These are phyloP conservation scores for Starmerella vitae DNA, from an alignment of 805 yeast genomes.

Conservation along the genomic window DNA sequence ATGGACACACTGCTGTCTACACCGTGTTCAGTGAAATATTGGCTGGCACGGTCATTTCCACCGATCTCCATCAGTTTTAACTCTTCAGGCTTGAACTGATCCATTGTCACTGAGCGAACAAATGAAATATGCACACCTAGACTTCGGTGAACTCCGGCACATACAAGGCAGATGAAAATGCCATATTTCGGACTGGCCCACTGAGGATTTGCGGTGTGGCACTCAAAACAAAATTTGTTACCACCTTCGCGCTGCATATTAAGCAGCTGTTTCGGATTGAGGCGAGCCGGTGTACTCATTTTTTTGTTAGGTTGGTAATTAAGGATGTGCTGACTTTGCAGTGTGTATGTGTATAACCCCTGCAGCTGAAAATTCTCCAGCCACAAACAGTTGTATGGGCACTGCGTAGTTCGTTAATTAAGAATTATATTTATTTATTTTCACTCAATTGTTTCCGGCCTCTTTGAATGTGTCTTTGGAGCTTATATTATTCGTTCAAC, in stretches of 20 bases:
- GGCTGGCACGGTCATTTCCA: constrained; percentile 66
- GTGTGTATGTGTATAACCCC: too few relatives aligned
- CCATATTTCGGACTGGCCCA: constrained; percentile 99
- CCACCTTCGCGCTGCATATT: constrained; percentile 69
- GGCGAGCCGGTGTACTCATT: constrained; percentile 11
- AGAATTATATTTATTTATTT: too few relatives aligned
- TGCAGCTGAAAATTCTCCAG: too few relatives aligned
- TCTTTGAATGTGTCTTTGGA: too few relatives aligned
- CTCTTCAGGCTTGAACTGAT: constrained; percentile 92
- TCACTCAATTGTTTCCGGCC: too few relatives aligned
- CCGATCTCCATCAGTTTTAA: constrained; percentile 83
- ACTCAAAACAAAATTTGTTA: constrained; percentile 85
- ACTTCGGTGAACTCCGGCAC: constrained; percentile 91
- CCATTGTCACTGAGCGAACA: constrained; percentile 96
- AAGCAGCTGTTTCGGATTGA: constrained; percentile 43
- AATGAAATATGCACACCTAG: constrained; percentile 94
- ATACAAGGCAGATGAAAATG: constrained; percentile 89
- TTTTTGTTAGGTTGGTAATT: too few relatives aligned
- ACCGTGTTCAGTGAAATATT: constrained; percentile 60
- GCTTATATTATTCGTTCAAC: too few relatives aligned
- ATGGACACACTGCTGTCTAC: constrained; percentile 51
- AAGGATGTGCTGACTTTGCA: neutral
- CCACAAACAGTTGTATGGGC: neutral
- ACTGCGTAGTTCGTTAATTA: too few relatives aligned
- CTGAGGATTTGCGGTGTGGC: constrained; percentile 92